These are phyloP conservation scores for Iris pallida DNA, from an alignment of 116 monocot species.

Conservation along the genomic window DNA sequence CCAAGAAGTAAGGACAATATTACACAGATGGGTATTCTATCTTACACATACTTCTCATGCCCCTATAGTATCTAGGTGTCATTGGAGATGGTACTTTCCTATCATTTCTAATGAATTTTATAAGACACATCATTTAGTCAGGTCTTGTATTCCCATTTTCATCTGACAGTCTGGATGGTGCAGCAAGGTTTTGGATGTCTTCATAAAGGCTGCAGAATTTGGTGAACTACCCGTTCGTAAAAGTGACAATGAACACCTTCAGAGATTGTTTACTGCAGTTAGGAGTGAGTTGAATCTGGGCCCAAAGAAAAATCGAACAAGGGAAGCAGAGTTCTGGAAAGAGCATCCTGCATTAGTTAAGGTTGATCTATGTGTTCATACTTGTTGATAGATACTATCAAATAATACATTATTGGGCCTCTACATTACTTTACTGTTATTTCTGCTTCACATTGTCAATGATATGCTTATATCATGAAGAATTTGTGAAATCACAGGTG, in stretches of 20 bases:
- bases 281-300: conserved; percentile 80
- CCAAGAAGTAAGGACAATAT: too few relatives aligned
- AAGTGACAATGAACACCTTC: conserved; percentile 76
- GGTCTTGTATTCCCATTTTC: not conserved
- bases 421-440: not conserved
- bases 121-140: not conserved
- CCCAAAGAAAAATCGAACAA: conserved; percentile 74
- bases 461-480: conserved; percentile 1
- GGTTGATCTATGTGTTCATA: conserved; percentile 32
- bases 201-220: conserved; percentile 92
- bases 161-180: conserved; percentile 14
- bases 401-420: not conserved
- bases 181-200: conserved; percentile 96
- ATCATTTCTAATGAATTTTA: not conserved
- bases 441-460: not conserved
- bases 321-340: conserved; percentile 97
- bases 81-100: not conserved
- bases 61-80: not conserved
- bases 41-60: too few relatives aligned
- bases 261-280: conserved; percentile 72
- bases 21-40: too few relatives aligned
- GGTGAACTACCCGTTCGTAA: conserved; percentile 90
- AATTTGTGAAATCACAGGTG: conserved; percentile 33
- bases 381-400: not conserved
- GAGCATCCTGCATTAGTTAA: conserved; percentile 89